Conservation (phyloP, 148 eudicot species). For the Vaccinium macrocarpon region DNA sequence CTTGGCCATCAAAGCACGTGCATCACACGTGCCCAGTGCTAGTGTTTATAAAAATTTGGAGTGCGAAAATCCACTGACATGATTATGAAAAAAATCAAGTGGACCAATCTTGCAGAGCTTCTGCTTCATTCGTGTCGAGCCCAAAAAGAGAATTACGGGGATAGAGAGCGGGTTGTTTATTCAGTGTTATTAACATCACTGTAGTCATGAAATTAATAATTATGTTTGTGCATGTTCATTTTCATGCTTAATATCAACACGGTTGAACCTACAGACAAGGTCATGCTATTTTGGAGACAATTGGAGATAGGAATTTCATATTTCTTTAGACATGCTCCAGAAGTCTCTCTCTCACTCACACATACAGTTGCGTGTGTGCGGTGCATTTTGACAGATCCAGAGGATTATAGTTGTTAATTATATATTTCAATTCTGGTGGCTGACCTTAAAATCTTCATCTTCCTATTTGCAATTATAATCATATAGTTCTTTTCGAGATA, state of each 20-base stretch:
- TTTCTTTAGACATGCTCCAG: neutral
- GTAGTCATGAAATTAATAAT: neutral
- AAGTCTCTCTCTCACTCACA: neutral
- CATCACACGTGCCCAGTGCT: no score
- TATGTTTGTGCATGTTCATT: neutral
- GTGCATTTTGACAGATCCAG: neutral
- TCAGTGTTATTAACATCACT: neutral
- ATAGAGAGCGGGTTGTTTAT: constrained; percentile 40
- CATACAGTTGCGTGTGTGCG: neutral
- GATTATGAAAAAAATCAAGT: no score
- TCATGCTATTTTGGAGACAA: neutral
- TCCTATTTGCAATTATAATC: neutral
- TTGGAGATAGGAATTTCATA: neutral
- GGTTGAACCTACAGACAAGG: neutral
- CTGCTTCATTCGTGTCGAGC: no score
- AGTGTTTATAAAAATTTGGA: no score
- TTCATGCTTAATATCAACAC: neutral
- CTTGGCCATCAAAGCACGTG: no score
- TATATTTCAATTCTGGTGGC: neutral
- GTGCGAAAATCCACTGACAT: no score
- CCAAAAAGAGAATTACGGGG: no score
- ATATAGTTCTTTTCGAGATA: neutral
- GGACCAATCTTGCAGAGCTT: no score
- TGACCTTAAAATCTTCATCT: neutral
- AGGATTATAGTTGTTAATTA: neutral